Conservation (phyloP, 192 early-diverging fungal species). For the Linnemannia zychae region DNA sequence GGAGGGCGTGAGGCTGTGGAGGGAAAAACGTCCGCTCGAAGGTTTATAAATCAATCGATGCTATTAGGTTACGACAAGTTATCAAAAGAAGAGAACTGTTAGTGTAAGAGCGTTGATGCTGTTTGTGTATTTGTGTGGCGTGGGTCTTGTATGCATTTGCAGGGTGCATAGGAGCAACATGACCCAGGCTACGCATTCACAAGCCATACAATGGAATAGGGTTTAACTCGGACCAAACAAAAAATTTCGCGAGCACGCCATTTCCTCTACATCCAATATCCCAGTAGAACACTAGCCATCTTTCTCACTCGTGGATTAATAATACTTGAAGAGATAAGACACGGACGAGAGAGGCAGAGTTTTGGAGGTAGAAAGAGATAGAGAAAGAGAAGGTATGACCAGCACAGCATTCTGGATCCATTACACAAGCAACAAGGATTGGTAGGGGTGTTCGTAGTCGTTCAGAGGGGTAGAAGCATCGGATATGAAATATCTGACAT, state of each 20-base stretch:
- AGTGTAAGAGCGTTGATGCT: background rate
- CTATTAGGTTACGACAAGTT: background rate
- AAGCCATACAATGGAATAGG: background rate
- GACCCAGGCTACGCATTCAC: background rate
- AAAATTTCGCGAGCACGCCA: constrained; percentile 4
- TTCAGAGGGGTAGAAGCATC: no score
- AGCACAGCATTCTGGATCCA: no score
- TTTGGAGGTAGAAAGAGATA: no score
- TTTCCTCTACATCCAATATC: background rate
- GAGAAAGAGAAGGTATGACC: no score
- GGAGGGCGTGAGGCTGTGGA: background rate
- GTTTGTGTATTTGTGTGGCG: background rate
- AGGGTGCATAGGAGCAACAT: background rate
- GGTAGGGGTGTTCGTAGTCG: no score
- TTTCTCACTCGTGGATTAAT: background rate
- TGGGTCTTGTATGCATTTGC: background rate
- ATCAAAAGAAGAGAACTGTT: background rate
- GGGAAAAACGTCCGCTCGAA: background rate
- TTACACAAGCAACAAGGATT: no score
- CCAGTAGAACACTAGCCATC: background rate
- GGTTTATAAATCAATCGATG: background rate
- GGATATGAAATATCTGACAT: no score
- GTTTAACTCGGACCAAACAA: constrained; percentile 9
- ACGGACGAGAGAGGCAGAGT: no score
- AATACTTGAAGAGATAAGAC: background rate